Conservation (phyloP, 306 rosid species). For the Dryas alaskensis region DNA sequence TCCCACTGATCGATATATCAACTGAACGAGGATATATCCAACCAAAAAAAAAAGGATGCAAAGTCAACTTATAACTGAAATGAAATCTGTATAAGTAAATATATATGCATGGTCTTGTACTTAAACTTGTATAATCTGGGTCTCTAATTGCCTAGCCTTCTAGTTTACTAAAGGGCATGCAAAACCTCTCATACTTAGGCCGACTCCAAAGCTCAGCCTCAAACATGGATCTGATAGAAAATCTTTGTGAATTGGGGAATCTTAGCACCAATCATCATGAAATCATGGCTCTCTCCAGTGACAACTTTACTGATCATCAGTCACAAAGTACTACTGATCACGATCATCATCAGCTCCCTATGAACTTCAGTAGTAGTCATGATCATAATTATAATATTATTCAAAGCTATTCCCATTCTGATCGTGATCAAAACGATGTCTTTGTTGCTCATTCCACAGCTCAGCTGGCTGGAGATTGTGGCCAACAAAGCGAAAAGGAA, state of each 20-base stretch:
- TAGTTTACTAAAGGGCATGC: slow-evolving; percentile 6
- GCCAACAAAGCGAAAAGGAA: slow-evolving; percentile 11
- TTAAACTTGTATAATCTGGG: slow-evolving; percentile 1
- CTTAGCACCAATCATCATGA: slow-evolving; percentile 22
- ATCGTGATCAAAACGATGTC: slow-evolving; percentile 14
- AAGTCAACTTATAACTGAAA: slow-evolving; percentile 18
- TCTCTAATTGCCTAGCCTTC: not conserved
- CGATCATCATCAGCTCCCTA: slow-evolving; percentile 24
- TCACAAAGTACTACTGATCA: not conserved
- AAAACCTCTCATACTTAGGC: not conserved
- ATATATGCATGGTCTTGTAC: not conserved
- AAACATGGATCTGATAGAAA: slow-evolving; percentile 27
- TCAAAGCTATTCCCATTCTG: slow-evolving; percentile 16
- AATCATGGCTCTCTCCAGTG: slow-evolving; percentile 27
- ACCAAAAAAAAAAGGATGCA: not conserved
- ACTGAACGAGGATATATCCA: not conserved
- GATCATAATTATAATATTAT: not conserved
- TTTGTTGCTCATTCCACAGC: slow-evolving; percentile 24
- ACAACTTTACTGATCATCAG: slow-evolving; percentile 9
- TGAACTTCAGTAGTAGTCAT: slow-evolving; percentile 13
- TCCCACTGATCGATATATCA: not conserved
- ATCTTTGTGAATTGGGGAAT: slow-evolving; percentile 21
- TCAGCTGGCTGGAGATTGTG: slow-evolving; percentile 9
- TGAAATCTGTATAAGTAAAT: not conserved
- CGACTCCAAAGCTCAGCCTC: no score